phyloP scores from a whole-genome alignment of 1,284 basidiomycete genomes.

The Ustilago nuda region DNA sequence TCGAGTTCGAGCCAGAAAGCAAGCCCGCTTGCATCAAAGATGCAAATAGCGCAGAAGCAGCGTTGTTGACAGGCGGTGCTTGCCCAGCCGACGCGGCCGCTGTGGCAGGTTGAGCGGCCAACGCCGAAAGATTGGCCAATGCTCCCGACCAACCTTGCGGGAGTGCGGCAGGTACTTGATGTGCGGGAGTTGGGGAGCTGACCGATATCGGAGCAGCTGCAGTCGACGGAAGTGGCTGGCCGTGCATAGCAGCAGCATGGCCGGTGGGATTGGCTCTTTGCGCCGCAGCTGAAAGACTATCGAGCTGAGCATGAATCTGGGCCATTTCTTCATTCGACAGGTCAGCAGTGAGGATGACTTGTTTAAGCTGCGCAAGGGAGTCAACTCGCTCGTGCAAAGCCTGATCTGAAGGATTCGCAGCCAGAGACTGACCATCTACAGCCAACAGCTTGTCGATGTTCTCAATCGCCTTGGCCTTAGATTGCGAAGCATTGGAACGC shows the following conservation, averaged over 20 bases:
- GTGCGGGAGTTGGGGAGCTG: constrained; percentile 7
- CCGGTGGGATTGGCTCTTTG: constrained; percentile 46
- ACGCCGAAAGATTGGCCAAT: constrained; percentile 30
- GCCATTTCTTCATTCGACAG: constrained; percentile 82
- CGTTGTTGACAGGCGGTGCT: constrained; percentile 14
- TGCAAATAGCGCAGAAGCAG: constrained; percentile 55
- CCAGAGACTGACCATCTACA: constrained; percentile 52
- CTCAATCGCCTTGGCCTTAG: constrained; percentile 53
- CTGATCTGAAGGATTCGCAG: constrained; percentile 45
- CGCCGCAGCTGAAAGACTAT: constrained; percentile 73
- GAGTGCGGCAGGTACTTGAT: constrained; percentile 58
- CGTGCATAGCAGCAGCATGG: constrained; percentile 53
- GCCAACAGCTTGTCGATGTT: constrained; percentile 61
- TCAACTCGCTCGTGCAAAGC: constrained; percentile 48
- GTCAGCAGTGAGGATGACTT: constrained; percentile 78
- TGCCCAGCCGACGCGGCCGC: constrained; percentile 1
- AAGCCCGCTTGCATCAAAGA: constrained; percentile 66
- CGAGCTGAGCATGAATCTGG: constrained; percentile 82
- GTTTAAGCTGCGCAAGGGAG: constrained; percentile 75
- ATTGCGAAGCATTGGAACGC: constrained; percentile 23
- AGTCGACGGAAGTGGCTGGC: constrained; percentile 18
- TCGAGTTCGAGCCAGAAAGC: constrained; percentile 40
- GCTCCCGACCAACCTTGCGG: constrained; percentile 42
- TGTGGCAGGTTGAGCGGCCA: constrained; percentile 11
- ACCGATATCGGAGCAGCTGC: constrained; percentile 14